Conservation (phyloP, 192 early-diverging fungal genomes). For the Backusella parvicylindrica region DNA sequence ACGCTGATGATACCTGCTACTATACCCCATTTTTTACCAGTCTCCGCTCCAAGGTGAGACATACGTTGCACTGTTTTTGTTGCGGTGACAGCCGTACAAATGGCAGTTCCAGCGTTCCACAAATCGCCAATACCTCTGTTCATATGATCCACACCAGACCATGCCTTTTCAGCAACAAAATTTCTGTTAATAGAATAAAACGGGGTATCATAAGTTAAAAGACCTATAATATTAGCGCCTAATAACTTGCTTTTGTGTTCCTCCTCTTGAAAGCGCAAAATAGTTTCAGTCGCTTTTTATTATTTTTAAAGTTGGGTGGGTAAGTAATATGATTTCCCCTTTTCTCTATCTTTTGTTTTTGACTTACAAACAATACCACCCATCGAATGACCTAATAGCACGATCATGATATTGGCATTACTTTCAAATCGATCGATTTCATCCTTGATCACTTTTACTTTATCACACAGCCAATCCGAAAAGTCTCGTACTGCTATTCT, state of each 20-base stretch:
- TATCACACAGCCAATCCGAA: slow-evolving; percentile 44
- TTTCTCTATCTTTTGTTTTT: background rate
- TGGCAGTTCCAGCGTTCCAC: background rate
- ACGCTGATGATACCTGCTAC: slow-evolving; percentile 37
- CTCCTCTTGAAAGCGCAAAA: slow-evolving; percentile 22
- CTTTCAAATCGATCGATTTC: slow-evolving; percentile 10
- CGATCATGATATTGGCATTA: slow-evolving; percentile 11
- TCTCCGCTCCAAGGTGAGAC: background rate
- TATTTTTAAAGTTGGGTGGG: background rate
- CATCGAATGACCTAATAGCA: slow-evolving; percentile 47
- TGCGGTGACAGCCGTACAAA: background rate
- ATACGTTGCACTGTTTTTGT: background rate
- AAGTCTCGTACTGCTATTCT: slow-evolving; percentile 40
- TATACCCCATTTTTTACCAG: slow-evolving; percentile 35
- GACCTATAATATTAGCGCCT: slow-evolving; percentile 38
- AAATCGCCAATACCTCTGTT: slow-evolving; percentile 12
- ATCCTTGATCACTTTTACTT: slow-evolving; percentile 30
- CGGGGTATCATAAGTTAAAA: slow-evolving; percentile 53
- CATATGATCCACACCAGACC: slow-evolving; percentile 1
- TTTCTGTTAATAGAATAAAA: slow-evolving; percentile 46
- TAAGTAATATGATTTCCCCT: background rate
- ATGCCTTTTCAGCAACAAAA: slow-evolving; percentile 24
- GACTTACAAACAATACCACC: slow-evolving; percentile 56
- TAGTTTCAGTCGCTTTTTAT: slow-evolving; percentile 44
- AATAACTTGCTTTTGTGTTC: background rate